Base-by-base conservation (phyloP, 345 rosid species). In the Rubroshorea leprosula region DNA sequence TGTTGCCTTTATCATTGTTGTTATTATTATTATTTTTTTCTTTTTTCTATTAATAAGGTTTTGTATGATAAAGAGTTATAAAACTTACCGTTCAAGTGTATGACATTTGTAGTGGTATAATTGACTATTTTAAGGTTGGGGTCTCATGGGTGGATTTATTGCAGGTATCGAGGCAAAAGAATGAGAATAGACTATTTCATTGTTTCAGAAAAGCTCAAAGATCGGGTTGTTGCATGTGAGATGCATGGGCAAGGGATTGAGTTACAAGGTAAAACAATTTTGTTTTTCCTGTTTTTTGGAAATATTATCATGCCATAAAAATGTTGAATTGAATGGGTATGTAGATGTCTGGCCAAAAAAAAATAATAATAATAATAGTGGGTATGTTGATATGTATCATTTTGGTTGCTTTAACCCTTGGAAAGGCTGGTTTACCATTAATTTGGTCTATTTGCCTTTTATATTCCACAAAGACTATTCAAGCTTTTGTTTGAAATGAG, bases 101-200 rank as follows among this genome's bases (percentile, higher is more conserved):
- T 51, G 10, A 47, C 17, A 65, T 23, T 50, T 2, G 29, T 5
- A 16, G 44, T 23, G 31, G 52, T 25, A 39, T 58, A 31, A 41
- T 47, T 60, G 9, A 7, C 50, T 20, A 51, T 55, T 49, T 8
- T 52, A 41, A 17, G 54, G 21, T 58, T 58, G 35, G 31, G 29
- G 49, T 62, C 9, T n/a, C 31, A 39, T 53, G 65, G 17, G 5
- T 45, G 44, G 31, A 52, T 60, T 18, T 56, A 18, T 72, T 69
- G 51, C 71, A 93, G 99, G 78, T 86, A 89, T 65, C 74, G 91
- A 31, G 99, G 97, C 54, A 89, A 93, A 74, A 78, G 96, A 72
- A 85, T 83, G 95, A 77, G 95, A 55, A 88, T 91, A 5, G 99
- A 89, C 69, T 93, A 89, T 68, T 86, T 93, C 73, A 54, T 87